Percentiles rank a stretch among this genome's conserved stretches.
Conservation (phyloP, 805 yeast species). For the Helenozyma baotianmanensis region DNA sequence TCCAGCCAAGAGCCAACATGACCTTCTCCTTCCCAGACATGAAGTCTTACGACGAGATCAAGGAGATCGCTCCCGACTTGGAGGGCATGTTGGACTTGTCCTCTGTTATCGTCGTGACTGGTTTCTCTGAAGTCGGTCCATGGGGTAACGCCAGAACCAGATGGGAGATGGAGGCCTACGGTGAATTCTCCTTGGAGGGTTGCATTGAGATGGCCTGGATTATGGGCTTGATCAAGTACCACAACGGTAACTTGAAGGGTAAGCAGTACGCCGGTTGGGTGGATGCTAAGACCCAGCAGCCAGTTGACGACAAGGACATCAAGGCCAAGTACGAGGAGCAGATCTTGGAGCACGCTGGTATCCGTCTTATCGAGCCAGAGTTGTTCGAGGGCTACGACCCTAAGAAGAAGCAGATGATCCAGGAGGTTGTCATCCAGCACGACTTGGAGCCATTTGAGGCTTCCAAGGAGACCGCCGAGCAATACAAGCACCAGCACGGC, state of each 20-base stretch:
- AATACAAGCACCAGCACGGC: slow-evolving; percentile 90
- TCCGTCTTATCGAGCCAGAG: slow-evolving; percentile 94
- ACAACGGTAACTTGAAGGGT: slow-evolving; percentile 85
- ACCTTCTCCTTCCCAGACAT: slow-evolving; percentile 88
- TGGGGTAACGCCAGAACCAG: slow-evolving; percentile 99
- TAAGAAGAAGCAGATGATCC: slow-evolving; percentile 84
- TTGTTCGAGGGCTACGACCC: slow-evolving; percentile 93
- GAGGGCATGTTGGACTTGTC: slow-evolving; percentile 92
- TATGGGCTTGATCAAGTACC: slow-evolving; percentile 96
- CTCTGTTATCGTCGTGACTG: slow-evolving; percentile 89
- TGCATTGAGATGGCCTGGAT: slow-evolving; percentile 99
- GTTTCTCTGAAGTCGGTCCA: slow-evolving; percentile 98
- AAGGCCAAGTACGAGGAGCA: slow-evolving; percentile 86
- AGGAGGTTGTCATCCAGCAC: slow-evolving; percentile 94
- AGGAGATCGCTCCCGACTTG: slow-evolving; percentile 63
- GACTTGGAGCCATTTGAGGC: slow-evolving; percentile 95
- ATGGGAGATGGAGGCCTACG: slow-evolving; percentile 98
- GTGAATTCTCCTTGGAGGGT: slow-evolving; percentile 95
- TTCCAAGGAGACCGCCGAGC: slow-evolving; percentile 91
- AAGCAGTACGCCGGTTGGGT: slow-evolving; percentile 96
- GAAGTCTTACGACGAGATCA: slow-evolving; percentile 71
- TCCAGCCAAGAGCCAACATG: slow-evolving; percentile 94
- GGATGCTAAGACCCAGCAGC: slow-evolving; percentile 86
- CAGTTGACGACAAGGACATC: slow-evolving; percentile 92
- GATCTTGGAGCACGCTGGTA: slow-evolving; percentile 92